Conservation (phyloP, 129 eudicot genomes). For the Flaveria brownii region DNA sequence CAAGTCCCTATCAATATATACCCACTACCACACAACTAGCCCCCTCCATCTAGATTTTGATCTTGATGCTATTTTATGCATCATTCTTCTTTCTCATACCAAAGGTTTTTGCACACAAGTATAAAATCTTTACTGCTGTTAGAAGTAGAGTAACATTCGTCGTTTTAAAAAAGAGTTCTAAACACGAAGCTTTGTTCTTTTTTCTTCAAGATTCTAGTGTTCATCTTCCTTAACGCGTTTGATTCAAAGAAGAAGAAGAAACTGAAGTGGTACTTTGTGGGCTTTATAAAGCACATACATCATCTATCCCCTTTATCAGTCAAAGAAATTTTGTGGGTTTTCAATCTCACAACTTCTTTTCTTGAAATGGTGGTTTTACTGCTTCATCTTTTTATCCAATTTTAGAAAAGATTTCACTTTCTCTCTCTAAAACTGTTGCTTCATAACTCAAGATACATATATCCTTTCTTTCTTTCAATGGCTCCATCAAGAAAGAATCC, state of each 20-base stretch:
- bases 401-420: slow-evolving; percentile 25
- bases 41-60: slow-evolving; percentile 30
- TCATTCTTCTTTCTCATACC: slow-evolving; percentile 39
- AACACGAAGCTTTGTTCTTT: slow-evolving; percentile 27
- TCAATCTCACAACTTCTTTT: slow-evolving; percentile 18
- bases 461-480: slow-evolving; percentile 37
- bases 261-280: slow-evolving; percentile 20
- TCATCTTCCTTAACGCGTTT: background rate
- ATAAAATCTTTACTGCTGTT: no score
- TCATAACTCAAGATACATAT: background rate
- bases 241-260: slow-evolving; percentile 9
- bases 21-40: slow-evolving; percentile 22
- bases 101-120: slow-evolving; percentile 11
- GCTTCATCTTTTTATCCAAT: slow-evolving; percentile 18
- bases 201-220: no score
- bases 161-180: slow-evolving; percentile 13
- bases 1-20: slow-evolving; percentile 31
- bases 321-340: slow-evolving; percentile 32
- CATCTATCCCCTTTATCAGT: slow-evolving; percentile 30
- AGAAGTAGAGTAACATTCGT: background rate
- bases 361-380: slow-evolving; percentile 26
- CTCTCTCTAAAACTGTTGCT: background rate
- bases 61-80: slow-evolving; percentile 19
- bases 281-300: slow-evolving; percentile 28
- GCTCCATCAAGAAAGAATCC: slow-evolving; percentile 56